Evolutionary conservation across 1,139 yeast species (phyloP), one percentile per base, ranked within the genome.

Genomic region (Saccharomyces hybrid): DNA sequence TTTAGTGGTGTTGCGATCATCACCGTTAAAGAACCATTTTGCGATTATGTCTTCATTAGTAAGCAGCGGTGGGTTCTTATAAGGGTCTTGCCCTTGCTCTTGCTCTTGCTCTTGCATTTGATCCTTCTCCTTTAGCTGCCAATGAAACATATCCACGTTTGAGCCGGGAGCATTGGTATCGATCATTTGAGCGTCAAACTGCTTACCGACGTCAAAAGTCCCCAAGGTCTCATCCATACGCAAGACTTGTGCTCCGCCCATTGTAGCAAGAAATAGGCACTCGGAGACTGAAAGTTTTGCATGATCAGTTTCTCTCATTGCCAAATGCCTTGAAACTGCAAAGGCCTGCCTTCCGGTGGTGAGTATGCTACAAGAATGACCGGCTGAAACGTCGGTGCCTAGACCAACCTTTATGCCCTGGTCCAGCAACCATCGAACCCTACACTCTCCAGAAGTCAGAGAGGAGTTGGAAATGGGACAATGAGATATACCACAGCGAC

Each of bases 1-100:
- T 54, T 75, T 76, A 13, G 73, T 66, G 47, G 95, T 84, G 68
- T 93, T 93, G 65, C 99, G 78, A 69, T 93, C 96, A 70, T 93
- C 99, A 34, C 98, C 99, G 56, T 83, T 81, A 67, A 89, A 93
- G n/a, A 91, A 74, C 99, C 99, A 93, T 68, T 89, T 90, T 53
- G 88, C 88, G 5, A 91, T 70, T 52, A 88, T 66, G 67, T 85
- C 81, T 27, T 73, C 74, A 66, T 80, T 41, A 9, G 50, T 51
- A 13, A 57, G 52, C 26, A 47, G 44, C 7, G 56, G 57, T 16
- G 58, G 56, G 11, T 55, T 32, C n/a, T 34, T 46, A 25, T 16
- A 38, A 16, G 16, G 4, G 13, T 16, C 44, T 8, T 16, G 26
- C 44, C 13, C n/a, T 13, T 14, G 26, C n/a, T 16, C 44, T 8